These are phyloP conservation scores for Blepharisma undulans DNA, from an alignment of 169 alveolate species.

Conservation along the genomic window DNA sequence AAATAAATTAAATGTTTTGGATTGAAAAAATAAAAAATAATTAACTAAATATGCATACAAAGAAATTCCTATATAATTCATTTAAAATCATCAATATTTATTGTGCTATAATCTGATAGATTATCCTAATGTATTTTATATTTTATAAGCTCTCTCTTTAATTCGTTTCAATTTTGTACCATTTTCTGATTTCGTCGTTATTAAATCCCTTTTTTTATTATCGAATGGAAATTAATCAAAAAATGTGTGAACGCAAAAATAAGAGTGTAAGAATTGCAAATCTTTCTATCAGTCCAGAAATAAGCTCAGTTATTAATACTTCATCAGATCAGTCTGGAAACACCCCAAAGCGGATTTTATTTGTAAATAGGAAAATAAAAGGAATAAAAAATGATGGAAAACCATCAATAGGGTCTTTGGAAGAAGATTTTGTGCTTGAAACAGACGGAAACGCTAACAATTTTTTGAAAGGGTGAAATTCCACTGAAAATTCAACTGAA, in stretches of 20 bases:
- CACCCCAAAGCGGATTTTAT: background rate
- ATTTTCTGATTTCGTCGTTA: background rate
- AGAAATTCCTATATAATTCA: no score
- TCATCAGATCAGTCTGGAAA: background rate
- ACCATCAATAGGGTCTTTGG: background rate
- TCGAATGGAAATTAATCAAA: background rate
- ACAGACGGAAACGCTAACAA: background rate
- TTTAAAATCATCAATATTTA: background rate
- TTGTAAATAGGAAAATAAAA: background rate
- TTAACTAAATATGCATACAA: no score
- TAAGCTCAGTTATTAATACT: background rate
- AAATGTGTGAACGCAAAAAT: background rate
- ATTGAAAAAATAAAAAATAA: no score
- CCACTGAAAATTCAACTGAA: background rate
- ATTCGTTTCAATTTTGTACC: background rate
- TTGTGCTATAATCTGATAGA: no score
- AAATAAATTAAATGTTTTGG: no score
- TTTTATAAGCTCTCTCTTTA: background rate
- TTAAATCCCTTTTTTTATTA: background rate
- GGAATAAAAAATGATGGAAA: background rate
- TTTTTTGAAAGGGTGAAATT: background rate
- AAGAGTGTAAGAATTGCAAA: background rate
- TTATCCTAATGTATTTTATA: no score
- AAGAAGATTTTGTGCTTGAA: constrained; percentile 6
- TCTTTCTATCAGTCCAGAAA: background rate